Evolutionary conservation across 805 yeast genomes (phyloP).

Genomic region (Myxozyma melibiosi): DNA sequence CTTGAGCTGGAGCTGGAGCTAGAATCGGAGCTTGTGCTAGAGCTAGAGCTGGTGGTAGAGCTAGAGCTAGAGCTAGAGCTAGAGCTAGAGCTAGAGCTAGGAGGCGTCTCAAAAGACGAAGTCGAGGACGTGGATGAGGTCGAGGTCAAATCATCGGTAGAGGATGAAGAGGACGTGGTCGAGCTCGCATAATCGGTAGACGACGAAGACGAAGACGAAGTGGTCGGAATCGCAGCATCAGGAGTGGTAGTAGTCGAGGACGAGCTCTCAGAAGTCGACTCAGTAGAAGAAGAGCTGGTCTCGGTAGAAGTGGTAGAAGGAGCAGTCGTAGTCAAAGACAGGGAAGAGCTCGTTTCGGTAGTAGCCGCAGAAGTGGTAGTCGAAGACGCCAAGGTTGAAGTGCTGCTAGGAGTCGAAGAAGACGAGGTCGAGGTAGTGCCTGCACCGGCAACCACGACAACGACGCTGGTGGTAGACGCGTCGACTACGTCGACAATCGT

Average conservation of each 20-base stretch:
- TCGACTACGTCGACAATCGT: background rate
- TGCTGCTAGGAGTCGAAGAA: constrained; percentile 36
- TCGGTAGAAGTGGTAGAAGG: background rate
- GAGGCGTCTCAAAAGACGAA: constrained; percentile 16
- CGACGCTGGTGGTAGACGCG: constrained; percentile 5
- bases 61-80: constrained; percentile 21
- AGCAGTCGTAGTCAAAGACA: background rate
- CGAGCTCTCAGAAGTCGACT: background rate
- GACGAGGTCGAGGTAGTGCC: background rate
- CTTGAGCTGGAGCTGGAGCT: too few species aligned
- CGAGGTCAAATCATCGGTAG: background rate
- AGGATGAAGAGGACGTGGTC: background rate
- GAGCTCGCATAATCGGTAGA: background rate
- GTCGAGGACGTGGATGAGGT: background rate
- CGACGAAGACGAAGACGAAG: background rate
- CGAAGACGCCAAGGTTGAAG: constrained; percentile 41
- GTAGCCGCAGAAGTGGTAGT: background rate
- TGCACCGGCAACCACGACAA: background rate
- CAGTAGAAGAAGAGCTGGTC: constrained; percentile 13
- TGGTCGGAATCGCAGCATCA: background rate
- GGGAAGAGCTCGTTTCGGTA: background rate
- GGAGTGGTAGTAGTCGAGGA: background rate
- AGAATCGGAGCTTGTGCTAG: too few species aligned
- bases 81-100: constrained; percentile 39
- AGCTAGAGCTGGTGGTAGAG: too few species aligned